These are phyloP conservation scores for Excoecaria agallocha DNA, from an alignment of 345 rosid species.

Conservation along the genomic window DNA sequence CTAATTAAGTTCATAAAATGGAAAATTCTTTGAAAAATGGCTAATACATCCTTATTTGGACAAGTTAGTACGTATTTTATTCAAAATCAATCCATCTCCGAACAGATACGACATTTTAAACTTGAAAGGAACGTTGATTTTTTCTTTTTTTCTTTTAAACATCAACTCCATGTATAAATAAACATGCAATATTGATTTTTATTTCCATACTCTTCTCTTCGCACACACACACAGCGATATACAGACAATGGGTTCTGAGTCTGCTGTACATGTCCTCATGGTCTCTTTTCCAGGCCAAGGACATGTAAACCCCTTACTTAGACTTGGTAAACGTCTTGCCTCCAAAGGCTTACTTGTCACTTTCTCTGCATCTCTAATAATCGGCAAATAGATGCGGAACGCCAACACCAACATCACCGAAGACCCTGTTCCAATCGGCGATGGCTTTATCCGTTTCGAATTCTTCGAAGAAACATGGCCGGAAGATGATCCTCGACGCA, in stretches of 20 bases:
- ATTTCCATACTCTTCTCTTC: no score
- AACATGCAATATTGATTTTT: no score
- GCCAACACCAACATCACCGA: slow-evolving; percentile 44
- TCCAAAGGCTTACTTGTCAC: slow-evolving; percentile 78
- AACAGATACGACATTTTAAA: no score
- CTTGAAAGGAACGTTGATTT: no score
- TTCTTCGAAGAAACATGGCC: slow-evolving; percentile 65
- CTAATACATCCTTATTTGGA: no score
- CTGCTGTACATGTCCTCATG: slow-evolving; percentile 58
- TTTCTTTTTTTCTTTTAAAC: no score
- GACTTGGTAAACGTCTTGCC: slow-evolving; percentile 75
- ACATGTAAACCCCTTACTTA: slow-evolving; percentile 74
- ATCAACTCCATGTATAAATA: no score
- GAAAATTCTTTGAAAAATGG: no score
- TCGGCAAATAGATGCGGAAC: slow-evolving; percentile 52
- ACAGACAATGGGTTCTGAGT: neutral
- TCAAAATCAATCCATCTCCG: no score
- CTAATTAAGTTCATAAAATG: no score
- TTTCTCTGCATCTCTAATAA: slow-evolving; percentile 45
- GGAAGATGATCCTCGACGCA: slow-evolving; percentile 47
- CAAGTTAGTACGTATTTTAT: no score
- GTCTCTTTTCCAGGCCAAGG: slow-evolving; percentile 87
- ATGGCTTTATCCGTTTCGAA: slow-evolving; percentile 63
- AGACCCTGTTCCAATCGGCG: slow-evolving; percentile 51
- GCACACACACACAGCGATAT: no score